Percentiles rank a stretch among this genome's conserved stretches.
phyloP scores from a whole-genome alignment of 2,329 filamentous ascomycete species.

The Eutypella sp. region DNA sequence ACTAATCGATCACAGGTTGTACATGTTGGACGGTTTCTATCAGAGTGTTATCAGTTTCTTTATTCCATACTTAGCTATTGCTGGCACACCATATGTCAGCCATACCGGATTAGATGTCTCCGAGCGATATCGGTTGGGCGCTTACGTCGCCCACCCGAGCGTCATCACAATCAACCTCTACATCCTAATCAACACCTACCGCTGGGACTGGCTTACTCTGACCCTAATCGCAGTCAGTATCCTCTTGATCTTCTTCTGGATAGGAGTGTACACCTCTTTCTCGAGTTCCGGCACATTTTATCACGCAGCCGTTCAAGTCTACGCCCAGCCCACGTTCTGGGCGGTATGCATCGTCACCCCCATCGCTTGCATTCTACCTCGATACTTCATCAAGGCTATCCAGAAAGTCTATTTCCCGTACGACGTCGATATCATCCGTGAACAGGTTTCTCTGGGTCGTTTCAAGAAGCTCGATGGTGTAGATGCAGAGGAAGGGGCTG shows the following conservation, averaged over 20 bases:
- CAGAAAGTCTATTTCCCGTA: conserved; percentile 94
- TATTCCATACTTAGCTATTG: conserved; percentile 80
- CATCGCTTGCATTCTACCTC: conserved; percentile 77
- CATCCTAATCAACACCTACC: conserved; percentile 91
- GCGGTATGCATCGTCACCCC: conserved; percentile 73
- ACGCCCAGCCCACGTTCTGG: conserved; percentile 82
- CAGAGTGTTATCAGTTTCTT: conserved; percentile 93
- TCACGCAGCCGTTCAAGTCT: conserved; percentile 71
- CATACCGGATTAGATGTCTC: conserved; percentile 69
- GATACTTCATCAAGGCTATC: conserved; percentile 78
- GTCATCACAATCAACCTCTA: conserved; percentile 90
- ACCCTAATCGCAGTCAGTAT: conserved; percentile 78
- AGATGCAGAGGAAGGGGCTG: conserved; percentile 29
- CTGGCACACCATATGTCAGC: conserved; percentile 62
- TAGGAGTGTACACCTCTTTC: conserved; percentile 69
- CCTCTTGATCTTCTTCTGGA: conserved; percentile 91
- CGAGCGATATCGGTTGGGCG: conserved; percentile 79
- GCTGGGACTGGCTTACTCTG: conserved; percentile 96
- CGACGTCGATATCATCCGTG: conserved; percentile 92
- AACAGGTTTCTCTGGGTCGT: conserved; percentile 78
- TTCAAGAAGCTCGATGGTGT: conserved; percentile 62
- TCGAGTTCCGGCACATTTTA: conserved; percentile 59
- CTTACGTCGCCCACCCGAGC: conserved; percentile 78
- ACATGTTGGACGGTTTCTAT: conserved; percentile 93
- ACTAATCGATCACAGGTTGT: conserved; percentile 53